Base-by-base conservation (phyloP, 257 asterid genomes). In the Thymus quinquecostatus region DNA sequence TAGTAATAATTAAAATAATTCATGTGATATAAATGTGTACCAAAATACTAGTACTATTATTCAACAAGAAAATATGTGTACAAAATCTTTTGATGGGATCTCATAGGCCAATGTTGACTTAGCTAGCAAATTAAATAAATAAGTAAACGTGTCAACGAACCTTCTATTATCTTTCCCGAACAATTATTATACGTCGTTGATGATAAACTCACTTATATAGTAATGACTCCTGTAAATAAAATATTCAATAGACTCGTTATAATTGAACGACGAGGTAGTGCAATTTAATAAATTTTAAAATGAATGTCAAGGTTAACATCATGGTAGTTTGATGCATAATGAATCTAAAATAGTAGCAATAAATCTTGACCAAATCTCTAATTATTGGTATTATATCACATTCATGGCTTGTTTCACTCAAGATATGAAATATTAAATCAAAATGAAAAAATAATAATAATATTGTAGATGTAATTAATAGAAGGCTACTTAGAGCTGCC, bases 271-370 rank as follows among this genome's bases (percentile, higher is more conserved):
- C 21, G 21, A 21, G 21, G 21, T 21, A 21, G 21, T 21, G 21
- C 21, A 21, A 21, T 21, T 21, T 21, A 21, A 21, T 21, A 21
- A 21, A 21, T 21, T 1, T 36, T 36, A 36, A 36, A 36, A 36
- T 36, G 79, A 69, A 64, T 10, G 77, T 64, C 83, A 74, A 74
- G 61, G 51, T 34, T 53, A 67, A 60, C 63, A 70, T 74, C 8
- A 74, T 74, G 13, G 21, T 21, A 21, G 21, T 21, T 21, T 21
- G 21, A 21, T 11, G 69, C 29, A 58, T 32, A 34, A 60, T 79
- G 65, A 60, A 70, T 79, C 68, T 69, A 65, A 57, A 34, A 10
- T 33, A 48, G 44, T 5, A 67, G 73, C 73, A 64, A 74, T 59
- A 68, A 68, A 78, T 69, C 60, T 78, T 69, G 72, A 73, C 72